Percentiles rank a stretch among this genome's conserved stretches.
Conservation (phyloP, 2,329 filamentous ascomycete genomes). For the Talaromyces sp. region DNA sequence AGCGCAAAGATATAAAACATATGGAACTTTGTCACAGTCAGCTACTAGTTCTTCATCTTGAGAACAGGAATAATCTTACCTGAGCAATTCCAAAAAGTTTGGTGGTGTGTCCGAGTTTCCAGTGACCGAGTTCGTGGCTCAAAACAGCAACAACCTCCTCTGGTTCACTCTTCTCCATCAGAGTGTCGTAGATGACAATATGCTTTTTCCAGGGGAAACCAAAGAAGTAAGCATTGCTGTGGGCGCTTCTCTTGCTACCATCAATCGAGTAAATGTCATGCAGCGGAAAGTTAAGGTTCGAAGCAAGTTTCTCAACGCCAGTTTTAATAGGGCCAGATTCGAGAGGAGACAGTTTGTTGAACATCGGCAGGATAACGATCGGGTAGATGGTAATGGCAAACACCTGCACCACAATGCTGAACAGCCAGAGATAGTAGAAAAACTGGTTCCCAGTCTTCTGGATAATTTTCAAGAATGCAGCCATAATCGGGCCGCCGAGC, state of each 20-base stretch:
- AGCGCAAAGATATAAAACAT: conserved; percentile 95
- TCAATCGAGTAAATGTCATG: conserved; percentile 93
- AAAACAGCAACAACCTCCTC: conserved; percentile 92
- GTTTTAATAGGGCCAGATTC: conserved; percentile 83
- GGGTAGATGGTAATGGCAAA: conserved; percentile 97
- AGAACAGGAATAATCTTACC: conserved; percentile 43
- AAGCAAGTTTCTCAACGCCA: conserved; percentile 76
- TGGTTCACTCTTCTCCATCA: conserved; percentile 90
- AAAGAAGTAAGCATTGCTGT: conserved; percentile 94
- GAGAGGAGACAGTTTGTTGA: conserved; percentile 96
- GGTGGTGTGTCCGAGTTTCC: conserved; percentile 92
- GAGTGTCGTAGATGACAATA: conserved; percentile 97
- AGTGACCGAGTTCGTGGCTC: conserved; percentile 94
- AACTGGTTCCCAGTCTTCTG: conserved; percentile 90
- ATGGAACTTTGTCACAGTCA: conserved; percentile 53
- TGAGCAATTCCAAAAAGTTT: conserved; percentile 82
- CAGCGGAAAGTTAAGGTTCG: conserved; percentile 82
- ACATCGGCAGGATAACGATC: conserved; percentile 85
- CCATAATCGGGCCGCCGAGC: conserved; percentile 80
- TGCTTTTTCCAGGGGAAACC: conserved; percentile 99
- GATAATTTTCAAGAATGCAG: conserved; percentile 88
- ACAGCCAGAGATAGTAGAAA: conserved; percentile 97
- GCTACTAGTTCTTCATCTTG: conserved; percentile 2
- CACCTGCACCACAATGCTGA: conserved; percentile 81
- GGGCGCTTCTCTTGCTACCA: conserved; percentile 78